Evolutionary conservation across 2,329 filamentous ascomycete species (phyloP).

Genomic region (Monosporascus cannonballus): DNA sequence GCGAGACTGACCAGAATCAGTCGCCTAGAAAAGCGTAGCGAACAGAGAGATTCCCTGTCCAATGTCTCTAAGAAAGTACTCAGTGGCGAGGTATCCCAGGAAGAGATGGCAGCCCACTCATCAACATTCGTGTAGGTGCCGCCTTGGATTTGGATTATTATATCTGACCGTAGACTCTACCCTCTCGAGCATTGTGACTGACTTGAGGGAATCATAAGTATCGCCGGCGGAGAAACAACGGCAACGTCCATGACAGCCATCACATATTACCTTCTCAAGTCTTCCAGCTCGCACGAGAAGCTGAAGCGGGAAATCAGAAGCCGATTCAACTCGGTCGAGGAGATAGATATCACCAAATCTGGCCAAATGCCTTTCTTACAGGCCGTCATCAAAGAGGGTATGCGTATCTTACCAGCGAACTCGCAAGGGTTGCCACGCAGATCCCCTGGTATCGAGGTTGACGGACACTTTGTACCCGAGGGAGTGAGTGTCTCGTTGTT

Average conservation of each 20-base stretch:
- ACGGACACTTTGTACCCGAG: constrained; percentile 20
- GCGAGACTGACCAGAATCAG: not conserved
- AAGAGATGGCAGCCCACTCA: constrained; percentile 8
- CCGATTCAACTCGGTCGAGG: constrained; percentile 16
- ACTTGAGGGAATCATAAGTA: constrained; percentile 8
- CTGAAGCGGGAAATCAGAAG: constrained; percentile 22
- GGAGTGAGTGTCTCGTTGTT: constrained; percentile 12
- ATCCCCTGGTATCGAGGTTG: constrained; percentile 17
- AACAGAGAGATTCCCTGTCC: constrained; percentile 4
- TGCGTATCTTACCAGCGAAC: constrained; percentile 7
- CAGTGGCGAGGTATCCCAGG: constrained; percentile 3
- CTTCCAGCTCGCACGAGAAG: constrained; percentile 14
- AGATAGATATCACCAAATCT: constrained; percentile 18
- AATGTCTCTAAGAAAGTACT: constrained; percentile 5
- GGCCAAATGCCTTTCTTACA: constrained; percentile 24
- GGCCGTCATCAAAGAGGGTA: constrained; percentile 25
- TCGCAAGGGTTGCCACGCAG: constrained; percentile 1
- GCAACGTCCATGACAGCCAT: constrained; percentile 32
- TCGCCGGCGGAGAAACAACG: constrained; percentile 43
- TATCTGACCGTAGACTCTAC: not conserved
- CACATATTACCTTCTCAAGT: constrained; percentile 25
- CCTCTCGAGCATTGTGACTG: not conserved
- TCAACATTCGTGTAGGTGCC: constrained; percentile 5
- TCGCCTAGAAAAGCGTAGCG: not conserved
- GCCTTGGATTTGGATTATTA: no score